Base-by-base conservation (phyloP, 306 rosid species). In the Cicer judaicum region DNA sequence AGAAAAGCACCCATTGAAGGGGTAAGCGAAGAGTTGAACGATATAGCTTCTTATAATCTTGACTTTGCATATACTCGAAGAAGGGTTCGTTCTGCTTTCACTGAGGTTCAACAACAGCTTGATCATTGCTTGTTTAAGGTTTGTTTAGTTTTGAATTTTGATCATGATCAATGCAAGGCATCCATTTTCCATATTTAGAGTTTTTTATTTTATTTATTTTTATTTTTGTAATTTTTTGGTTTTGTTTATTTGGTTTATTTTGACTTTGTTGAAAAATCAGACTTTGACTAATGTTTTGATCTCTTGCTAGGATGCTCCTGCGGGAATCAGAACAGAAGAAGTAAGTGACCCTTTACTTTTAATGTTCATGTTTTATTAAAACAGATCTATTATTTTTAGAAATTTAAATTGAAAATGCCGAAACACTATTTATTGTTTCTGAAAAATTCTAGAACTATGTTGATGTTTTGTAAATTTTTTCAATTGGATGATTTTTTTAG, bases 61-160 rank as follows among this genome's bases (percentile, higher is more conserved):
- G 97, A 91, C 68, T 82, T 82, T 19, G 90, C 90, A 7, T 82
- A 85, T 19, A 78, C 92, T 57, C 81, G 93, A 2, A 87, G 95
- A 71, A 85, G 77, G 73, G 93, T 86, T 34, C 92, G 90, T 10
- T 72, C 70, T 2, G 93, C 93, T 73, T 92, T 92, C 21, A 6
- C 71, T 36, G 86, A 85, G 14, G 66, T 85, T 16, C 97, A 92
- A 7, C 85, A 48, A 40, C 67, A 75, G 47, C 84, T 92, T 8
- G 96, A 92, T 65, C 96, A 92, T 82, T 88, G 85, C 80, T 79
- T 89, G 75, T 92, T 92, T 83, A 85, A 85, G 96, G 97, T 85
- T 47, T 5, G 77, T 79, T 75, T 11, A 10, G 7, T 56, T 59
- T 72, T 64, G 34, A 39, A 2, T 63, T 61, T 68, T 64, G 21